Conservation (phyloP, 192 early-diverging fungal genomes). For the Pecoramyces ruminantium region DNA sequence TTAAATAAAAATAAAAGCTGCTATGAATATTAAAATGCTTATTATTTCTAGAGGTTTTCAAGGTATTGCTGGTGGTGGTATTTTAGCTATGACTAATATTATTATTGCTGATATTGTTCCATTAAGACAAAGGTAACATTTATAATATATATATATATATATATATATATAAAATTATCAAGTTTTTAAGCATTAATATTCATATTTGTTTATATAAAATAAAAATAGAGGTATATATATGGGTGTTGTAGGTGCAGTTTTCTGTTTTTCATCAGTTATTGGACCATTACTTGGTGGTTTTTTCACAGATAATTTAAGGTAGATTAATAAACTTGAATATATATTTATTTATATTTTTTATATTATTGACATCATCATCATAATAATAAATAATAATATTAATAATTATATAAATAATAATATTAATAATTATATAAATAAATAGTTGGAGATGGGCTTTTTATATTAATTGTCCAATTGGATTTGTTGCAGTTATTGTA, state of each 20-base stretch:
- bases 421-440: background rate
- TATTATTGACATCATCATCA: too few species aligned
- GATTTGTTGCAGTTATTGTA: constrained; percentile 20
- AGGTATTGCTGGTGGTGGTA: constrained; percentile 46
- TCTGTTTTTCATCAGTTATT: constrained; percentile 47
- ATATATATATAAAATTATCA: too few species aligned
- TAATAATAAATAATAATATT: too few species aligned
- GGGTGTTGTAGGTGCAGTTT: constrained; percentile 39
- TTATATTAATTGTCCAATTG: constrained; percentile 38
- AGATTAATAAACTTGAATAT: too few species aligned
- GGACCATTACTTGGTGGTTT: constrained; percentile 76
- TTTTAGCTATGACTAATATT: constrained; percentile 44
- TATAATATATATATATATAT: too few species aligned
- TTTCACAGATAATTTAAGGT: constrained; percentile 49
- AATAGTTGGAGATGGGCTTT: constrained; percentile 38
- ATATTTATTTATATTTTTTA: constrained; percentile 8
- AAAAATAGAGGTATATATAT: constrained; percentile 30
- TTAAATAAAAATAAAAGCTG: background rate
- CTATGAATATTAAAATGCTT: background rate
- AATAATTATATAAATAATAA: too few species aligned
- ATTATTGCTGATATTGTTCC: constrained; percentile 54
- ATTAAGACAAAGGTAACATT: constrained; percentile 21
- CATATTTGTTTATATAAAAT: too few species aligned
- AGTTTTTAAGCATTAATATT: too few species aligned
- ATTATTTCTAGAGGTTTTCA: constrained; percentile 42